Evolutionary conservation across 441 rosid species (phyloP).

Genomic region (Populus hybrid): DNA sequence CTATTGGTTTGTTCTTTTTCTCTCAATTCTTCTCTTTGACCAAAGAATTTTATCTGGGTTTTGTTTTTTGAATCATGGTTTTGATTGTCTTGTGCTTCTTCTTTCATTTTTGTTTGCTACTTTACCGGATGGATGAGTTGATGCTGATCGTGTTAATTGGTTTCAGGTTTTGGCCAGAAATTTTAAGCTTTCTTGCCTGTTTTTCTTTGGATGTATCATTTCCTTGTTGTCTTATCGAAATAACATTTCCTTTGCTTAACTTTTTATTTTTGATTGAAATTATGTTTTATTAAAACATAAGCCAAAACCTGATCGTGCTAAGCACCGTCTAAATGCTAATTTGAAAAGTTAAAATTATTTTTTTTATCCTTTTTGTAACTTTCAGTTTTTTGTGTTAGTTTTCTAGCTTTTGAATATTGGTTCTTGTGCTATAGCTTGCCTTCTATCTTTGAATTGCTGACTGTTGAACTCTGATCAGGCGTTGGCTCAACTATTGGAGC

Average conservation of each 20-base stretch:
- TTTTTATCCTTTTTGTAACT: neutral
- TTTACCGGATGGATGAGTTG: neutral
- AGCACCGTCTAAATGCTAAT: neutral
- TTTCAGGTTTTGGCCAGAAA: neutral
- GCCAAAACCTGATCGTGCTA: neutral
- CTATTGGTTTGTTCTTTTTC: constrained; percentile 51
- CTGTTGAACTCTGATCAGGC: constrained; percentile 37
- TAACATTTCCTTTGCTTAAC: too few species aligned
- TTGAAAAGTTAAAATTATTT: too few species aligned
- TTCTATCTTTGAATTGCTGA: neutral
- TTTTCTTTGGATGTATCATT: neutral
- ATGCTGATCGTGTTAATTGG: neutral
- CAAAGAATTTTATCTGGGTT: neutral
- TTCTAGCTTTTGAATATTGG: neutral
- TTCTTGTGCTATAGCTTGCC: neutral
- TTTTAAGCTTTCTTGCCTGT: neutral
- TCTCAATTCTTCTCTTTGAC: neutral
- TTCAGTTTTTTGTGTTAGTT: neutral
- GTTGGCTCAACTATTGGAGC: constrained; percentile 98
- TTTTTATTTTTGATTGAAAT: too few species aligned
- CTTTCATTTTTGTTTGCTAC: neutral
- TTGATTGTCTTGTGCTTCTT: neutral
- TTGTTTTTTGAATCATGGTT: neutral
- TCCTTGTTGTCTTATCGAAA: neutral
- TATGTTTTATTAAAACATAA: too few species aligned